Percentiles rank a stretch among this genome's conserved stretches.
These are phyloP conservation scores for Rosa hybrid DNA, from an alignment of 331 rosid species.

Conservation along the genomic window DNA sequence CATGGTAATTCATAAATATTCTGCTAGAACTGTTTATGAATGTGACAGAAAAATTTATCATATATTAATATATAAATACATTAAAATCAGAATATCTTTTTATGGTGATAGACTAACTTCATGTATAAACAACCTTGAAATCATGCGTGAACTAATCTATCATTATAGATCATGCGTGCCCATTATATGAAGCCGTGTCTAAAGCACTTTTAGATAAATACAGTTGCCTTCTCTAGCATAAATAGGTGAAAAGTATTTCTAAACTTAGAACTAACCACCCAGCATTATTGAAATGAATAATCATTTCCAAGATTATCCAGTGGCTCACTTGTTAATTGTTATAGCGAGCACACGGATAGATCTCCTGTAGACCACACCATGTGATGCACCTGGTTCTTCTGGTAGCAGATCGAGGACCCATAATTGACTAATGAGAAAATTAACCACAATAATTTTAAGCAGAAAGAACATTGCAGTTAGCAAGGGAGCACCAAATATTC, in stretches of 20 bases:
- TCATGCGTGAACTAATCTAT: neutral
- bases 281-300: neutral
- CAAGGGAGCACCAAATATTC: constrained; percentile 11
- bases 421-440: neutral
- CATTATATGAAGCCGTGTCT: neutral
- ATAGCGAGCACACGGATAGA: neutral
- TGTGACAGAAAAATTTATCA: neutral
- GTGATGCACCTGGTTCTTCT: constrained; percentile 7
- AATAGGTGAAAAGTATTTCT: neutral
- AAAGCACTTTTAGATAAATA: neutral
- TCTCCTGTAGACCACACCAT: neutral
- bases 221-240: neutral
- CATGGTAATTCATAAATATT: neutral
- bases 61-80: neutral
- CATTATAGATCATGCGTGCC: too few relatives aligned
- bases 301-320: neutral
- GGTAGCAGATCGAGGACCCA: neutral
- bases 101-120: too few relatives aligned
- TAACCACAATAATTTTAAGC: neutral
- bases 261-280: neutral
- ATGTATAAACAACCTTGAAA: neutral
- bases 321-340: neutral
- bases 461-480: neutral
- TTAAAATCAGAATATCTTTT: too few relatives aligned
- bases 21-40: too few relatives aligned